Conservation (phyloP, 345 rosid species). For the Zanthoxylum bungeanum region DNA sequence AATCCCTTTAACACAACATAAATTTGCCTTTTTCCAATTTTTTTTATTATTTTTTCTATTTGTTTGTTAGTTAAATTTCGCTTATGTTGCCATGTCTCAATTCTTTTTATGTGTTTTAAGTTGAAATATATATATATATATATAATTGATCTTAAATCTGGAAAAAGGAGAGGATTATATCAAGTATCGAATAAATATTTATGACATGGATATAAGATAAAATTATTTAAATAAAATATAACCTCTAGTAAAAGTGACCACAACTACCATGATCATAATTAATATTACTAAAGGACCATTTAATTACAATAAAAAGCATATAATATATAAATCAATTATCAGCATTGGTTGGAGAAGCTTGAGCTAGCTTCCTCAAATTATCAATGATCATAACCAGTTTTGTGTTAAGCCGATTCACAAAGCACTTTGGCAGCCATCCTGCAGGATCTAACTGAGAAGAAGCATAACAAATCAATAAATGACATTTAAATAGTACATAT, state of each 20-base stretch:
- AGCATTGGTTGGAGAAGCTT: conserved; percentile 27
- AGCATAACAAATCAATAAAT: too few relatives aligned
- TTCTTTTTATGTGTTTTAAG: too few relatives aligned
- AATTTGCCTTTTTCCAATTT: background rate
- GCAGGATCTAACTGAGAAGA: conserved; percentile 79
- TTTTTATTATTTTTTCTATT: too few relatives aligned
- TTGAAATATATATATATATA: too few relatives aligned
- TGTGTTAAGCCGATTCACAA: conserved; percentile 70
- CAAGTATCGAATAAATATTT: too few relatives aligned
- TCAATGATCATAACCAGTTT: conserved; percentile 75
- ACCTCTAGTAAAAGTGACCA: background rate
- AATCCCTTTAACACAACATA: background rate
- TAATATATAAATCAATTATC: too few relatives aligned
- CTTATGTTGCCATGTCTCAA: too few relatives aligned
- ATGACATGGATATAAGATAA: too few relatives aligned
- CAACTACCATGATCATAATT: background rate
- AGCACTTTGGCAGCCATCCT: conserved; percentile 83
- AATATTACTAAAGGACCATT: background rate
- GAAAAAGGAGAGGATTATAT: too few relatives aligned
- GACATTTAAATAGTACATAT: too few relatives aligned
- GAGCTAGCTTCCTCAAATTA: conserved; percentile 65
- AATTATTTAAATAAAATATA: background rate
- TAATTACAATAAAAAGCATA: background rate
- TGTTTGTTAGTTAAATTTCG: too few relatives aligned
- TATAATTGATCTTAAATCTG: too few relatives aligned